Percentiles rank a stretch among this genome's conserved stretches.
phyloP scores from a whole-genome alignment of 1,284 basidiomycete species.

The Megacollybia platyphylla region DNA sequence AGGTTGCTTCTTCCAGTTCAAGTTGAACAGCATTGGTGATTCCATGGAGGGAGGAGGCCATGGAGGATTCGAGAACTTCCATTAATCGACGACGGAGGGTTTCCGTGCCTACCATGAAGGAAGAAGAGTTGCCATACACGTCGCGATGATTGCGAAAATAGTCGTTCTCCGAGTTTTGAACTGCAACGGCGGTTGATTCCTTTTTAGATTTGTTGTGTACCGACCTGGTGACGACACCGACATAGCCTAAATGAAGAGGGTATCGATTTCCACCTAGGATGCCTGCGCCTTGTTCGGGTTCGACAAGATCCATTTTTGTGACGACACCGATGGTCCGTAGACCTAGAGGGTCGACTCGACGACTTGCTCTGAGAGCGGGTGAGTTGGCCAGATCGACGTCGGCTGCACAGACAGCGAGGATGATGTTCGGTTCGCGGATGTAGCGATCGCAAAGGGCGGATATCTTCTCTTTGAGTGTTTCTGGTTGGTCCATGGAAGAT shows the following conservation, averaged over 20 bases:
- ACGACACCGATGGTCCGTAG: conserved; percentile 94
- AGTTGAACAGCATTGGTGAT: conserved; percentile 96
- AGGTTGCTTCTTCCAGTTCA: conserved; percentile 91
- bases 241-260: conserved; percentile 94
- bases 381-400: conserved; percentile 99
- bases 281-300: conserved; percentile 68
- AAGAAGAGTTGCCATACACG: conserved; percentile 56
- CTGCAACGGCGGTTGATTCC: conserved; percentile 37
- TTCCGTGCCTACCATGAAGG: conserved; percentile 81
- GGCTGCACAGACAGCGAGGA: conserved; percentile 94
- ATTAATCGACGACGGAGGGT: conserved; percentile 84
- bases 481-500: conserved; percentile 90
- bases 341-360: conserved; percentile 91
- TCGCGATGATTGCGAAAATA: conserved; percentile 72
- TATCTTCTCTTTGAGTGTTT: conserved; percentile 90
- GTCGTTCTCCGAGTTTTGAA: conserved; percentile 63
- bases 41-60: conserved; percentile 90
- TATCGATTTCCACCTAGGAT: conserved; percentile 90
- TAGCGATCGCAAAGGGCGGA: conserved; percentile 86
- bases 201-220: conserved; percentile 31
- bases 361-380: conserved; percentile 85
- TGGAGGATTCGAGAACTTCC: conserved; percentile 94
- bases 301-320: conserved; percentile 98
- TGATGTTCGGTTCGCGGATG: conserved; percentile 95
- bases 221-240: conserved; percentile 91